These are phyloP conservation scores for Monilinia vaccinii-corymbosi DNA, from an alignment of 2,329 filamentous ascomycete genomes.

Conservation along the genomic window DNA sequence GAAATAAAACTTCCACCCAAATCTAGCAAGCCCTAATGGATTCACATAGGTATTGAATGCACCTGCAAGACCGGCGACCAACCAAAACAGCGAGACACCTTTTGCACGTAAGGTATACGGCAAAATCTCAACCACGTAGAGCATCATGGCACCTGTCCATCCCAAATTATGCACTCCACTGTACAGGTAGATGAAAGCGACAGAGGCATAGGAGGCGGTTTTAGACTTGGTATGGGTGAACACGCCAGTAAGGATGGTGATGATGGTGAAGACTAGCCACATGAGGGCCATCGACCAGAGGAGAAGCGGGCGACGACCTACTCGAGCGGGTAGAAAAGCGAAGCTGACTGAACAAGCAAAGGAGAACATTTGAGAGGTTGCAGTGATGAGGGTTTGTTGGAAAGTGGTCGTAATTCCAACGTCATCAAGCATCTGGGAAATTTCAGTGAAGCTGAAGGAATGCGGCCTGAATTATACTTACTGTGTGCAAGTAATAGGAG, in stretches of 20 bases:
- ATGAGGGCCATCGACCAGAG: constrained; percentile 17
- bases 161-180: constrained; percentile 40
- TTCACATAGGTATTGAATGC: constrained; percentile 32
- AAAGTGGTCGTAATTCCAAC: constrained; percentile 16
- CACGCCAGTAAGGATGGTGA: constrained; percentile 17
- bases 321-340: constrained; percentile 34
- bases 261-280: constrained; percentile 29
- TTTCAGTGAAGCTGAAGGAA: background rate
- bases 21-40: constrained; percentile 37
- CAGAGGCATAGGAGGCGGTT: constrained; percentile 27
- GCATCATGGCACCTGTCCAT: constrained; percentile 41
- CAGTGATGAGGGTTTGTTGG: constrained; percentile 22
- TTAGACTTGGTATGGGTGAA: constrained; percentile 15
- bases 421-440: constrained; percentile 14
- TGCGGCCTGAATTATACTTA: background rate
- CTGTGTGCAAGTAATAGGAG: constrained; percentile 32
- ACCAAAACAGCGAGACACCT: constrained; percentile 35
- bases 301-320: constrained; percentile 19
- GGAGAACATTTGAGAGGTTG: constrained; percentile 24
- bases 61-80: constrained; percentile 30
- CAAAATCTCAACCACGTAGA: constrained; percentile 36
- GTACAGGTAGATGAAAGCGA: constrained; percentile 36
- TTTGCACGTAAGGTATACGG: constrained; percentile 32
- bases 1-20: constrained; percentile 33
- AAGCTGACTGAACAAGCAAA: constrained; percentile 37